Base-by-base conservation (phyloP, 495 filamentous ascomycete species). In the Aspergillus cristatus region DNA sequence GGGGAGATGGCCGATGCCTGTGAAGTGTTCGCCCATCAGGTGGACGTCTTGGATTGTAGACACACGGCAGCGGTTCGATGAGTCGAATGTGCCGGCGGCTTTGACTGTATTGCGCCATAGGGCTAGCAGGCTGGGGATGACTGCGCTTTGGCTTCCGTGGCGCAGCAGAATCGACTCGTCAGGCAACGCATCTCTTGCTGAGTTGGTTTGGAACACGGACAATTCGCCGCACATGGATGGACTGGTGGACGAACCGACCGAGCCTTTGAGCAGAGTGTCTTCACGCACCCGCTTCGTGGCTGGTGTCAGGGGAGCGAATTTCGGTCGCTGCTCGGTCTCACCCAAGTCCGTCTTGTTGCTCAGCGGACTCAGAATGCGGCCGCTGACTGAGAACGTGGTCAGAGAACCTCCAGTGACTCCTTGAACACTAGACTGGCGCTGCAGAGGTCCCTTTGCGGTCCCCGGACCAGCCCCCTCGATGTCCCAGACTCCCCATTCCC, bases 401-500 rank as follows among this genome's bases (percentile, higher is more conserved):
- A 80, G 55, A 6, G 78, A 74, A 12, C 76, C 78, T 12, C 79
- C 79, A 34, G 71, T 71, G 12, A 81, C 72, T n/a, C 78, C 76
- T 40, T 76, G 67, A 3, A 68, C 46, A 36, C 57, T 64, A 6
- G 62, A 43, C 47, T 76, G 77, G 32, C 74, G 74, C 35, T 80
- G 72, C 22, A 84, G 58, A 45, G 66, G 54, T 52, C 60, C 70
- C 32, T 71, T 65, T 6, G 55, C 63, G 41, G 51, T 63, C 53
- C 54, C 67, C 3, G 67, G 80, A 42, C 75, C 75, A 28, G 75
- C 70, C 1, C 81, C 78, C 49, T 86, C 78, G 20, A 89, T 67
- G 60, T 93, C 86, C 88, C 90, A 96, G 18, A 97, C 76, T 3
- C 86, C 89, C 89, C 89, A 97, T 63, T 93, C 82, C 0, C 87